Base-by-base conservation (phyloP, 441 rosid species). In the Populus trichocarpa region DNA sequence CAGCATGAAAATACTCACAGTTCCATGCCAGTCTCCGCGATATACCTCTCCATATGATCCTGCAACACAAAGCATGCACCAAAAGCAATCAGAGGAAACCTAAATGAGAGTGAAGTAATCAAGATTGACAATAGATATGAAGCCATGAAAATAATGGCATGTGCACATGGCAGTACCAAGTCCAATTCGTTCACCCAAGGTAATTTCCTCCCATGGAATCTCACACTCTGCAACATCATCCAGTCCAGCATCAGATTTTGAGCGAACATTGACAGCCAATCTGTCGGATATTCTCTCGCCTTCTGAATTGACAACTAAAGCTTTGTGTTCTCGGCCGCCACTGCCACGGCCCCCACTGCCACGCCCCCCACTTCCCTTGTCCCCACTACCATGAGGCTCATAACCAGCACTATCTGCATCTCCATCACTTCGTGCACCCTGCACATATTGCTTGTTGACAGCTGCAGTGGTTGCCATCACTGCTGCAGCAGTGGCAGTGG, bases 31-130 rank as follows among this genome's bases (percentile, higher is more conserved):
- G 59, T 92, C 97, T 82, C 97, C 99, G 22, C 89, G 95, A 83
- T 96, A 96, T 76, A 96, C 97, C 88, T 96, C 98, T 71, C 99
- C 99, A 84, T 96, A 96, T 70, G 99, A 96, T 81, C 99, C 99
- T 96, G 89, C 82, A 86, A 80, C 57, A 86, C 32, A 81, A 50
- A 80, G 61, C 78, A 77, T 75, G 35, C 57, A 50, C 57, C 76
- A 81, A 70, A 69, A 65, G 38, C 35, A 72, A 65, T 10, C 50
- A 72, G 67, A 61, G 57, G 57, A 50, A 46, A 14, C 57, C 18
- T 46, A 46, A 8, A 14, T 42, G 28, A n/a, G 13, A 40, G 46
- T 68, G 72, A 68, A 23, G 50, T 38, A 73, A 73, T 74, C 69
- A 80, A 61, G 66, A 68, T 59, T 64, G 72, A 67, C 71, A 38